Percentiles rank a stretch among this genome's conserved stretches.
Conservation (phyloP, 2,329 filamentous ascomycete species). For the Alternaria consortialis region DNA sequence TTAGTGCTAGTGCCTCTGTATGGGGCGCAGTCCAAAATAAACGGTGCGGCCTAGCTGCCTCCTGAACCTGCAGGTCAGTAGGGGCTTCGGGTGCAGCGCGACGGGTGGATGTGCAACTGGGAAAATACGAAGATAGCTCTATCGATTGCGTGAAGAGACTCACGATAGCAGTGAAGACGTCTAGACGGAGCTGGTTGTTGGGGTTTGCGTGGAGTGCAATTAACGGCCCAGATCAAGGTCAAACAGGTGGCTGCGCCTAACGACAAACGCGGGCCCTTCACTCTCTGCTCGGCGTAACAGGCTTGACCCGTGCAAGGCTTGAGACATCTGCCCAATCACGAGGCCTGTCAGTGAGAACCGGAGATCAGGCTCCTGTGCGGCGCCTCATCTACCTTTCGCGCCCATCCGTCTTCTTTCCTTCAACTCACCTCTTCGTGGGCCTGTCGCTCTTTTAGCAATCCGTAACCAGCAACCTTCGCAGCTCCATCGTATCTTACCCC, state of each 20-base stretch:
- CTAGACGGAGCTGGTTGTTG: neutral
- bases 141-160: slow-evolving; percentile 13
- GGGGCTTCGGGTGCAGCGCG: slow-evolving; percentile 15
- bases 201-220: slow-evolving; percentile 17
- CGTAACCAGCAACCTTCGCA: slow-evolving; percentile 26
- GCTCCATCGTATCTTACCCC: slow-evolving; percentile 46
- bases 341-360: slow-evolving; percentile 34
- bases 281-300: slow-evolving; percentile 23
- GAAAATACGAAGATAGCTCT: slow-evolving; percentile 18
- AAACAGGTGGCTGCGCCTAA: slow-evolving; percentile 39
- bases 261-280: slow-evolving; percentile 19
- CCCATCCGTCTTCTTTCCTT: slow-evolving; percentile 39
- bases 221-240: slow-evolving; percentile 24
- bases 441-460: slow-evolving; percentile 45
- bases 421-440: slow-evolving; percentile 44
- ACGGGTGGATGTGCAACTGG: slow-evolving; percentile 18
- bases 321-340: slow-evolving; percentile 28
- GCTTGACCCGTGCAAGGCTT: slow-evolving; percentile 34
- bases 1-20: slow-evolving; percentile 13
- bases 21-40: slow-evolving; percentile 28
- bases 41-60: slow-evolving; percentile 30
- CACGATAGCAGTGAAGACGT: neutral
- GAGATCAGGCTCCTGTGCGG: slow-evolving; percentile 31
- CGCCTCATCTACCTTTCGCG: slow-evolving; percentile 48
- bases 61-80: slow-evolving; percentile 21